phyloP scores from a whole-genome alignment of 345 rosid species.

The Gossypium herbaceum region DNA sequence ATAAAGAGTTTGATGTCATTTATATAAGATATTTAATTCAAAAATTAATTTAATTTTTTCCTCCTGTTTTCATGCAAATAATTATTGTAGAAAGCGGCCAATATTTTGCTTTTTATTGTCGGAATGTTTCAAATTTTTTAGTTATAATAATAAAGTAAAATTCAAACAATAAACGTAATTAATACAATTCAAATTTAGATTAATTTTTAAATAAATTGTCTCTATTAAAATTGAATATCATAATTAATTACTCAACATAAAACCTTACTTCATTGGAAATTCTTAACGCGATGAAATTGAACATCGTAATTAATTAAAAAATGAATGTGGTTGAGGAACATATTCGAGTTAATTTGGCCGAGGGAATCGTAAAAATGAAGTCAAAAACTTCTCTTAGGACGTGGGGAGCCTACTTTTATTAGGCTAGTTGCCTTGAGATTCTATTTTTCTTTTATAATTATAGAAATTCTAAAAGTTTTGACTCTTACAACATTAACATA shows the following conservation, averaged over 20 bases:
- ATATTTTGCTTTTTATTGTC: too few relatives aligned
- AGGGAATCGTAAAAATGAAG: background rate
- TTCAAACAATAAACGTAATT: too few relatives aligned
- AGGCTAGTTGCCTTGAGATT: background rate
- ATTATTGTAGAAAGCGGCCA: too few relatives aligned
- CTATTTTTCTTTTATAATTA: background rate
- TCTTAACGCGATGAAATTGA: background rate
- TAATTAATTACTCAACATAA: background rate
- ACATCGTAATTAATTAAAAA: too few relatives aligned
- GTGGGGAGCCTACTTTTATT: background rate
- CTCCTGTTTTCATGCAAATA: too few relatives aligned
- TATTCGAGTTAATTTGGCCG: background rate
- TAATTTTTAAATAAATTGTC: background rate
- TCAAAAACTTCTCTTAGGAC: background rate
- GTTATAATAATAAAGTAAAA: too few relatives aligned
- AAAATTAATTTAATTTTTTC: too few relatives aligned
- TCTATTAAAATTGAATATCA: background rate
- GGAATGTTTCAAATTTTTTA: too few relatives aligned
- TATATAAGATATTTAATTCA: too few relatives aligned
- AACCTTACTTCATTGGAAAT: background rate
- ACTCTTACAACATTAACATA: background rate
- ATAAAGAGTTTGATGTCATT: too few relatives aligned
- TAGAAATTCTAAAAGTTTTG: background rate
- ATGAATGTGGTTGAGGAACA: background rate
- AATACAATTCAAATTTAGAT: rapidly evolving